Percentiles rank a stretch among this genome's conserved stretches.
Conservation (phyloP, 768 basidiomycete species). For the Russula sp. region DNA sequence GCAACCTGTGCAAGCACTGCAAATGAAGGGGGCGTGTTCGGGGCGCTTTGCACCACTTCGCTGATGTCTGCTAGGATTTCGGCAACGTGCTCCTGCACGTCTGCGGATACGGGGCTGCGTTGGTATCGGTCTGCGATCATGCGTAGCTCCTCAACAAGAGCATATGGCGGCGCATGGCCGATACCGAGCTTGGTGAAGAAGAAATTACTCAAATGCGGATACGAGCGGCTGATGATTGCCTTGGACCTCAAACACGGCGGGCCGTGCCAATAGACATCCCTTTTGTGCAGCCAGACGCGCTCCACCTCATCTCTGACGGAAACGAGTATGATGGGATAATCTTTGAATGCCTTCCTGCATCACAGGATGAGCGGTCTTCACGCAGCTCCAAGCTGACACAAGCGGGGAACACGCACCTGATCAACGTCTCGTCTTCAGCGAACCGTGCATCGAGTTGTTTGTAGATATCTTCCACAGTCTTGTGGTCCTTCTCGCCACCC, state of each 20-base stretch:
- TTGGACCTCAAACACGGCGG: conserved; percentile 22
- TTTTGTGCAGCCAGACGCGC: conserved; percentile 13
- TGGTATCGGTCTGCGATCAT: conserved; percentile 1
- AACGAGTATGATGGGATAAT: conserved; percentile 16
- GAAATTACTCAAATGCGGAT: conserved; percentile 15
- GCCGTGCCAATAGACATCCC: conserved; percentile 22
- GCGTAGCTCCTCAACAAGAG: conserved; percentile 21
- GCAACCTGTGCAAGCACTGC: neutral
- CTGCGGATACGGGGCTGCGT: neutral
- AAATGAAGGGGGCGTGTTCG: conserved; percentile 1
- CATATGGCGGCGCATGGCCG: conserved; percentile 10
- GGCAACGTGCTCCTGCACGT: neutral
- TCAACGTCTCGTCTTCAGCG: conserved; percentile 20
- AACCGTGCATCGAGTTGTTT: conserved; percentile 24
- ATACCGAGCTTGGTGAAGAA: conserved; percentile 20
- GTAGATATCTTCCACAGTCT: conserved; percentile 15
- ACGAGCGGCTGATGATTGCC: conserved; percentile 13
- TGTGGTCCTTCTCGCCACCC: conserved; percentile 1
- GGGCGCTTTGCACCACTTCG: neutral
- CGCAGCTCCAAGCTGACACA: neutral
- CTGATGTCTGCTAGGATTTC: conserved; percentile 22
- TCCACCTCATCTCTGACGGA: neutral
- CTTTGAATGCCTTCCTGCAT: conserved; percentile 15
- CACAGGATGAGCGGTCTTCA: neutral
- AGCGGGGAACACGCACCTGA: conserved; percentile 17